phyloP scores from a whole-genome alignment of 2,329 filamentous ascomycete genomes.

The Claviceps sp. region DNA sequence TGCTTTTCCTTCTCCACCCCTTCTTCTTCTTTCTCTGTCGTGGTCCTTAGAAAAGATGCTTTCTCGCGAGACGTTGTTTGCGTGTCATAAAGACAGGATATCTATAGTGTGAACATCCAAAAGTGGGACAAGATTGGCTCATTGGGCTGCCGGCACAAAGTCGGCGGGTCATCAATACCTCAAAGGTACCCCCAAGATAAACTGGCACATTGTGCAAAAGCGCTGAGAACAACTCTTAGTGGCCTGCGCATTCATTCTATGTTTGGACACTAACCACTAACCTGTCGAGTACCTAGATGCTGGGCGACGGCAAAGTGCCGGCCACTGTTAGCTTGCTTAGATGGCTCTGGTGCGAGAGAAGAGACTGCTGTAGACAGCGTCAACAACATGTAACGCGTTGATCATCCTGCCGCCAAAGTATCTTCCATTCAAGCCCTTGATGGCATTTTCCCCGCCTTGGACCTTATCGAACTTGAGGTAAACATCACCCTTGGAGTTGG shows the following conservation, averaged over 20 bases:
- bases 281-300: conserved; percentile 35
- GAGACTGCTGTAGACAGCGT: conserved; percentile 96
- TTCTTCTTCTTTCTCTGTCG: neutral
- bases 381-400: conserved; percentile 88
- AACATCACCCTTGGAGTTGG: conserved; percentile 88
- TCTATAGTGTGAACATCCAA: neutral
- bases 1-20: neutral
- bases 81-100: no score
- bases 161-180: neutral
- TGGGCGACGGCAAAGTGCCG: conserved; percentile 21
- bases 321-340: conserved; percentile 44
- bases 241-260: conserved; percentile 1
- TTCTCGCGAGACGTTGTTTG: no score
- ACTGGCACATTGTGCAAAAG: neutral
- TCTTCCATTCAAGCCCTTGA: conserved; percentile 92
- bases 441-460: conserved; percentile 89
- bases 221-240: conserved; percentile 2
- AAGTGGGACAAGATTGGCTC: neutral
- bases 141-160: neutral
- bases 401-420: conserved; percentile 91
- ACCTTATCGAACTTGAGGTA: conserved; percentile 98
- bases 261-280: conserved; percentile 16
- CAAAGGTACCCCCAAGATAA: neutral
- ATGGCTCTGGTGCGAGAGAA: conserved; percentile 79
- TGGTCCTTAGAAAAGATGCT: neutral